phyloP scores from a whole-genome alignment of 169 alveolate genomes.

The Cryptosporidium muris region DNA sequence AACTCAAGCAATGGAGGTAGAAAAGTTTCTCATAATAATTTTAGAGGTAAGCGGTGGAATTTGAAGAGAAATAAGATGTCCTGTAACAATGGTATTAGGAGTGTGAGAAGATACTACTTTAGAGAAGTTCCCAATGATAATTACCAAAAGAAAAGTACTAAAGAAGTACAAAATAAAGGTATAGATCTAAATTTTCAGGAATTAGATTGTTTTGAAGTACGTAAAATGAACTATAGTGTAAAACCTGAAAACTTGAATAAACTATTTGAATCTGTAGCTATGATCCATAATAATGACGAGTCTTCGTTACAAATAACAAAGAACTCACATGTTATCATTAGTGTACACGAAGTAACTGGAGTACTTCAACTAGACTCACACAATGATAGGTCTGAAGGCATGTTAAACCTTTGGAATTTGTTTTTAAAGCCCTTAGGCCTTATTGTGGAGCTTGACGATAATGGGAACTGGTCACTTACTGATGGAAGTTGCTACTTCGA shows the following conservation, averaged over 20 bases:
- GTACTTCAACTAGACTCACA: conserved; percentile 49
- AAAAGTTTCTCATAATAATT: not conserved
- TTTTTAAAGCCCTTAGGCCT: conserved; percentile 62
- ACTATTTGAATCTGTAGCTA: conserved; percentile 32
- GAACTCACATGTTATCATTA: conserved; percentile 32
- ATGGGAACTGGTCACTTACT: conserved; percentile 58
- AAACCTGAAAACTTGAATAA: conserved; percentile 43
- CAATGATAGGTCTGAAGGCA: conserved; percentile 21
- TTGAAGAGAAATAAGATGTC: not conserved
- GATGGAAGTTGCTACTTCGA: conserved; percentile 69
- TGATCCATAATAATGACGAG: conserved; percentile 48
- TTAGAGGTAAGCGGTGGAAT: not conserved
- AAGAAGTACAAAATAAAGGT: conserved; percentile 15
- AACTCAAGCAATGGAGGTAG: not conserved
- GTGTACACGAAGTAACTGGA: conserved; percentile 56
- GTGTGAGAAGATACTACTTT: not conserved
- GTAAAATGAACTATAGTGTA: conserved; percentile 19
- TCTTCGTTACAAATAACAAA: conserved; percentile 32
- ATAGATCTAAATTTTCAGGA: conserved; percentile 24
- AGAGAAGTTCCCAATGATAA: not conserved
- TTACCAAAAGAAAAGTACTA: not conserved
- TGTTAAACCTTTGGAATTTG: conserved; percentile 65
- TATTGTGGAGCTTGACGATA: conserved; percentile 3
- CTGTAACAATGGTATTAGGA: not conserved
- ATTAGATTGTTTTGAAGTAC: conserved; percentile 22